Percentiles rank a stretch among this genome's conserved stretches.
Evolutionary conservation across 2,329 filamentous ascomycete species (phyloP).

Genomic region (Ceratocystiopsis sp.): DNA sequence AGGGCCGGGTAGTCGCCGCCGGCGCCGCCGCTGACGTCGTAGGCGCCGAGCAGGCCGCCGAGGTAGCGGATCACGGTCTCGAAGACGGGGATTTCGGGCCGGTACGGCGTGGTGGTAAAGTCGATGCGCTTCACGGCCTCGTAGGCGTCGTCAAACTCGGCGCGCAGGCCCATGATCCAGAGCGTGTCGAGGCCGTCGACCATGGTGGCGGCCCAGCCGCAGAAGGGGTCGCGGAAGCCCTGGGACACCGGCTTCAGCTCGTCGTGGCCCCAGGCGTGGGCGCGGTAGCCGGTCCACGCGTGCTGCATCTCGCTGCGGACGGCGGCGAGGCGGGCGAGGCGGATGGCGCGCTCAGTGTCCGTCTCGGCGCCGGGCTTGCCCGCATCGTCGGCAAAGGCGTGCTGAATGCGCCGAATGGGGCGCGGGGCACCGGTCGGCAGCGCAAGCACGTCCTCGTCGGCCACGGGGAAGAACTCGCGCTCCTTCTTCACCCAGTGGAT

Average conservation of each 20-base stretch:
- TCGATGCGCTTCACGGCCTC: constrained; percentile 56
- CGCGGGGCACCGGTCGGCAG: constrained; percentile 58
- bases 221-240: constrained; percentile 61
- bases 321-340: constrained; percentile 43
- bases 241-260: constrained; percentile 63
- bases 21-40: constrained; percentile 58
- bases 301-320: constrained; percentile 61
- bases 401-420: constrained; percentile 60
- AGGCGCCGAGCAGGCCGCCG: constrained; percentile 70
- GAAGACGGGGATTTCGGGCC: constrained; percentile 67
- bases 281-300: constrained; percentile 69
- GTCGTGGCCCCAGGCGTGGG: constrained; percentile 70
- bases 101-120: constrained; percentile 51
- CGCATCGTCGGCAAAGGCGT: constrained; percentile 33
- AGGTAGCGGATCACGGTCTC: constrained; percentile 87
- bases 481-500: constrained; percentile 55
- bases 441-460: constrained; percentile 49
- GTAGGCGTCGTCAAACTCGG: constrained; percentile 67
- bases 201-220: constrained; percentile 76
- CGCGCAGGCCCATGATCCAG: constrained; percentile 68
- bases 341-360: constrained; percentile 38
- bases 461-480: constrained; percentile 62
- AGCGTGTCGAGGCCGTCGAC: constrained; percentile 71
- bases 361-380: constrained; percentile 31
- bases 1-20: constrained; percentile 43